Base-by-base conservation (phyloP, 225 moss, liverwort and hornwort species). In the Sphagnum tenellum region DNA sequence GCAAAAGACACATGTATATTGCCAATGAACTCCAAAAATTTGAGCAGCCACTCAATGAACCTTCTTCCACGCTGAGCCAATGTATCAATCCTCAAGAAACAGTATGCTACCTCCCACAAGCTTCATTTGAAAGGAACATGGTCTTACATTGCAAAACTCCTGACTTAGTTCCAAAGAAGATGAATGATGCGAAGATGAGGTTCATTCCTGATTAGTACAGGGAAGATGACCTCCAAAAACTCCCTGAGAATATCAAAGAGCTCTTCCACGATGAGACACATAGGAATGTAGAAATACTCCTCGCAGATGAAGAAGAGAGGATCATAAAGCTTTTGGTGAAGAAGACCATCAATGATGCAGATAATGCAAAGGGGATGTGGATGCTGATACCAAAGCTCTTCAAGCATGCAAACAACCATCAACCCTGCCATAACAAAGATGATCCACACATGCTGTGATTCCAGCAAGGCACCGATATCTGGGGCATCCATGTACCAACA, bases 311-410 rank as follows among this genome's bases (percentile, higher is more conserved):
- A 64, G 59, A 85, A 88, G 10, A 94, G 67, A 3, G 94, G 91
- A 65, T 94, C 91, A 4, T 91, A 86, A 54, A 91, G 70, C 75
- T 94, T 94, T 56, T 91, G 94, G 67, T 82, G 81, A 0, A 94
- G 69, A 67, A 94, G 88, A 56, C 94, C 88, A 60, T 91, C 87
- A 47, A 94, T 61, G 47, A 94, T 89, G 69, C 91, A 94, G 12
- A 88, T 79, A 44, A 89, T 57, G 70, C 94, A 94, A 12, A 88
- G 71, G 13, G 87, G 74, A 51, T 91, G 94, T 14, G 87, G 81
- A 63, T 94, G 91, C 5, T 89, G 85, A 59, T 94, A 91, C 3
- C 83, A 52, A 10, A 94, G 73, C 67, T 91, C 91, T 73, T 94
- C 94, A 11, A 89, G 71, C 55, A 84, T 76, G 74, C 73, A 88